A percentile compares a stretch with the other conserved stretches of the same genome.
Conservation (phyloP, 257 asterid genomes). For the Henckelia pumila region DNA sequence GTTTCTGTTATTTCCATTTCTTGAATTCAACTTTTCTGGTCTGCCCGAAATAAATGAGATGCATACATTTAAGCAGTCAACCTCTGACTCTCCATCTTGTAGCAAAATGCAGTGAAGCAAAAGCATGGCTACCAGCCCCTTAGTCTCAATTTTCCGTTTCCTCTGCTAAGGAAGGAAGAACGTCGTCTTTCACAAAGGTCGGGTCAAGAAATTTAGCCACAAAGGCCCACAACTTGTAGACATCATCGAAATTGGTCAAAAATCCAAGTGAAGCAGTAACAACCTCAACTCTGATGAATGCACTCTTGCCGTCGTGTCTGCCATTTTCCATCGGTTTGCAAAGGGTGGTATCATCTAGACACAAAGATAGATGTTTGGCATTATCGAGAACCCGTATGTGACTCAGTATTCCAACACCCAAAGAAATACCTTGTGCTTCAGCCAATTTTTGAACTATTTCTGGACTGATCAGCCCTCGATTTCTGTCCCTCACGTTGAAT, state of each 20-base stretch:
- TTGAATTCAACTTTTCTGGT: background rate
- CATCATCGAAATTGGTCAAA: constrained; percentile 83
- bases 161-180: constrained; percentile 65
- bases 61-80: constrained; percentile 27
- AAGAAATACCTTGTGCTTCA: constrained; percentile 61
- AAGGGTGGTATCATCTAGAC: constrained; percentile 72
- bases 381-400: constrained; percentile 72
- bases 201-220: constrained; percentile 94
- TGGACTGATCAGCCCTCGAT: constrained; percentile 71
- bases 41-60: constrained; percentile 11
- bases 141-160: constrained; percentile 50
- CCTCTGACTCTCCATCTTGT: constrained; percentile 28
- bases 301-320: constrained; percentile 58
- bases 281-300: constrained; percentile 88
- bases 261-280: constrained; percentile 96
- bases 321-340: constrained; percentile 94
- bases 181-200: constrained; percentile 60
- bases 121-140: constrained; percentile 15
- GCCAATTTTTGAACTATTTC: constrained; percentile 86
- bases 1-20: background rate
- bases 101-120: constrained; percentile 11
- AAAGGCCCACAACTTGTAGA: constrained; percentile 93
- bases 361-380: constrained; percentile 52
- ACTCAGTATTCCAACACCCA: constrained; percentile 87
- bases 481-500: constrained; percentile 73